Conservation (phyloP, 2,329 filamentous ascomycete genomes). For the Sporothrix brasiliensis region DNA sequence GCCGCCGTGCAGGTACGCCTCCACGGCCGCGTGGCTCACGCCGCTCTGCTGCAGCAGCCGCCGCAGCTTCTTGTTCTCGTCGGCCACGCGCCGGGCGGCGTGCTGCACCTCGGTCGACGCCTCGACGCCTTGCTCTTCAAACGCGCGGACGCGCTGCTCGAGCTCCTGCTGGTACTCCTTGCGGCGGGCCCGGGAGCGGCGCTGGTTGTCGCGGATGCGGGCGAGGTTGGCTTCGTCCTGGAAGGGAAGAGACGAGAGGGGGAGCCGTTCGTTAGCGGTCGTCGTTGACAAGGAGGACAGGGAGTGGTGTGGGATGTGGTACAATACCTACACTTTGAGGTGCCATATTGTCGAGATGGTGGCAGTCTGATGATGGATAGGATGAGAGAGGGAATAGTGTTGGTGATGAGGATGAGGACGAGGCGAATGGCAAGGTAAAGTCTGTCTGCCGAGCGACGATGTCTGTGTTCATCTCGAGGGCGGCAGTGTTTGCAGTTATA, state of each 20-base stretch:
- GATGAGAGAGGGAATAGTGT: no score
- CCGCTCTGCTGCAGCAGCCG: constrained; percentile 61
- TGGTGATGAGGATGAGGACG: not conserved
- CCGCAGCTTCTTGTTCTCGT: constrained; percentile 69
- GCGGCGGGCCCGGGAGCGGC: constrained; percentile 71
- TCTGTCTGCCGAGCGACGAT: not conserved
- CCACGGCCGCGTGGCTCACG: constrained; percentile 59
- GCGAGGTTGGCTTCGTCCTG: constrained; percentile 43
- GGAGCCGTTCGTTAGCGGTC: not conserved
- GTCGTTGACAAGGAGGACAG: not conserved
- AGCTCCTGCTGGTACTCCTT: constrained; percentile 74
- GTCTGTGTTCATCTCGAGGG: constrained; percentile 24
- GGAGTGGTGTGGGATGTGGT: not conserved
- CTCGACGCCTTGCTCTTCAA: constrained; percentile 66
- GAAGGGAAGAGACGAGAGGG: no score
- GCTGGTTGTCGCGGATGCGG: constrained; percentile 75
- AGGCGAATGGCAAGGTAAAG: not conserved
- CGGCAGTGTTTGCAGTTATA: constrained; percentile 5
- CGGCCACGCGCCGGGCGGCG: constrained; percentile 67
- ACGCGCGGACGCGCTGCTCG: constrained; percentile 64
- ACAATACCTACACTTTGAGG: constrained; percentile 28
- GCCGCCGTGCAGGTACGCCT: constrained; percentile 43
- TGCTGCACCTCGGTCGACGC: constrained; percentile 72
- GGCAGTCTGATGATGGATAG: not conserved
- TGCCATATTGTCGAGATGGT: not conserved